Evolutionary conservation across 176 grass and related monocot species (phyloP), one percentile per base, ranked within the genome.

Genomic region (Rhipidocladum racemiflorum): DNA sequence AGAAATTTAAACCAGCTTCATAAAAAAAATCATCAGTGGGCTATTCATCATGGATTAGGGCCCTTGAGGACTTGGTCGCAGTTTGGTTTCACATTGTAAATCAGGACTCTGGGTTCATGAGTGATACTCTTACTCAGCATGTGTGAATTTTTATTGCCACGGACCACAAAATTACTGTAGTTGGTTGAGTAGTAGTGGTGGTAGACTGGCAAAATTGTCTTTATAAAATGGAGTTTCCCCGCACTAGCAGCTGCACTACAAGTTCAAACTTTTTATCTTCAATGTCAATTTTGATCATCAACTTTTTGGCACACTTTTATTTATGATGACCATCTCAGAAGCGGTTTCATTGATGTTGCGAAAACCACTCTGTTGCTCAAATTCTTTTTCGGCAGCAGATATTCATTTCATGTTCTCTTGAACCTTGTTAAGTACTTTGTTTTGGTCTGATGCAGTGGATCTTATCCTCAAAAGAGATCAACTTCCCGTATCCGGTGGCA

Each of bases 401-500:
- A 72, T 48, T 3, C 69, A 49, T 38, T 50, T 24, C 21, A 23
- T 60, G 3, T 63, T 76, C 38, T 63, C 59, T 65, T 18, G 9
- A 55, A 30, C 38, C 18, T 62, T 83, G 50, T 70, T 87, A 74
- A 80, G 6, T 55, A 28, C 43, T 65, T 88, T 87, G 17, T 69
- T 75, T 48, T 89, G 0, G 10, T 45, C 54, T 95, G 9, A 14
- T 71, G 68, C 90, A 99, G 96, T 99, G 96, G 96, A 87, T 99
- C 20, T 72, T 99, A 54, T 99, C 96, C 57, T 99, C 96, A 14
- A 95, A 95, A 60, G 86, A 99, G 46, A 99, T 95, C 86, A 99
- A 95, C 64, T 99, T 99, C 67, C 96, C 96, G 54, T 99, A 99
- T 95, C 96, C 96, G 38, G 96, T 99, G 72, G 96, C 92, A 48